phyloP scores from a whole-genome alignment of 306 rosid genomes.

The Inga laurina region DNA sequence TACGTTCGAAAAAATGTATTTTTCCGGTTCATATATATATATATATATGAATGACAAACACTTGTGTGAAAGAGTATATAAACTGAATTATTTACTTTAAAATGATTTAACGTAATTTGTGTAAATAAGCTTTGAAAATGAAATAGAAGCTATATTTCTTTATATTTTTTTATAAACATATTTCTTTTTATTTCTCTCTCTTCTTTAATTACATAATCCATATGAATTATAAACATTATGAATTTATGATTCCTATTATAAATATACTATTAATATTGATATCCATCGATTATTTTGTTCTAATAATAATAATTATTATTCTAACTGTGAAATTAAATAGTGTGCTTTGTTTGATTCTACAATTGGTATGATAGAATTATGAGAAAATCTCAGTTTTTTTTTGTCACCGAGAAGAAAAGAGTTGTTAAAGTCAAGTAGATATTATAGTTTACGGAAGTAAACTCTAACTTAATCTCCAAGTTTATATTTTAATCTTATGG shows the following conservation, averaged over 20 bases:
- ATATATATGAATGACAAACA: neutral
- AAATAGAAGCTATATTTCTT: no score
- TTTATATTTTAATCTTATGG: neutral
- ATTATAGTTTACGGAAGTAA: neutral
- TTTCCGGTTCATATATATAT: neutral
- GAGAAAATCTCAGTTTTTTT: neutral
- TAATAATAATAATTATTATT: no score
- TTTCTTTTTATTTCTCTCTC: no score
- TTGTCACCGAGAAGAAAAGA: neutral
- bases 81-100: neutral
- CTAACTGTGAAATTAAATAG: no score
- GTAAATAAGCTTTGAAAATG: neutral
- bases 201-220: neutral
- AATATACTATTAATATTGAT: no score
- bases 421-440: neutral
- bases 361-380: no score
- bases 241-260: no score
- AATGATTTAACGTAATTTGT: neutral
- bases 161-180: no score
- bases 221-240: neutral
- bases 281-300: no score
- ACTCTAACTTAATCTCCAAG: neutral
- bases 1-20: neutral
- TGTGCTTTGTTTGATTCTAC: neutral
- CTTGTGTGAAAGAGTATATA: neutral